phyloP scores from a whole-genome alignment of 1,284 basidiomycete genomes.

The Fomitopsis palustris region DNA sequence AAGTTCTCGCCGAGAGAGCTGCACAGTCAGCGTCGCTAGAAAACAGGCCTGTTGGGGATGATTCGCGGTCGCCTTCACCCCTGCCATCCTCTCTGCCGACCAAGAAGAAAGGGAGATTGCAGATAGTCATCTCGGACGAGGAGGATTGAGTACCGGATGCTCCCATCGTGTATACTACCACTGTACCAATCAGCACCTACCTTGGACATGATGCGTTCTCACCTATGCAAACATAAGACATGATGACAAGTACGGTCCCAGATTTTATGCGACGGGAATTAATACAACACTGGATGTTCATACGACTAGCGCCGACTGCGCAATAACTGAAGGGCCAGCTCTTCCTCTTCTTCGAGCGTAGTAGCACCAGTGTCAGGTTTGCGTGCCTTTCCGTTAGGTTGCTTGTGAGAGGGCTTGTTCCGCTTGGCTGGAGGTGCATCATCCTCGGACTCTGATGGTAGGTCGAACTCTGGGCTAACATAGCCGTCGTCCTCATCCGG shows the following conservation, averaged over 20 bases:
- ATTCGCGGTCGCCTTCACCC: neutral
- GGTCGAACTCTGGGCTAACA: slow-evolving; percentile 68
- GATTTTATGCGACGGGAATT: too few species aligned
- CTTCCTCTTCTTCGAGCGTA: slow-evolving; percentile 24
- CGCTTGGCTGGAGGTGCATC: slow-evolving; percentile 36
- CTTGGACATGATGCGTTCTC: neutral
- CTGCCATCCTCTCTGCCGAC: neutral
- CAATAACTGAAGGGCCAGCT: slow-evolving; percentile 26
- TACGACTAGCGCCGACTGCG: slow-evolving; percentile 17
- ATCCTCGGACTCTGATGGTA: slow-evolving; percentile 45
- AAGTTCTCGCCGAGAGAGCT: neutral
- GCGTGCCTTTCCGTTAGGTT: neutral
- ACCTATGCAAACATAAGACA: neutral
- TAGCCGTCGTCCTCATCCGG: slow-evolving; percentile 62
- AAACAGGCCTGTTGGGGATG: neutral
- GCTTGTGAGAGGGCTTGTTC: slow-evolving; percentile 5
- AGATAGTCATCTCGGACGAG: slow-evolving; percentile 6
- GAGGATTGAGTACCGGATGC: slow-evolving; percentile 1
- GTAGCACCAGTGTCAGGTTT: neutral
- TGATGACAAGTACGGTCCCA: neutral
- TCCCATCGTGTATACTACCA: too few species aligned
- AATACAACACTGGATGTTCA: too few species aligned
- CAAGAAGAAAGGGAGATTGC: slow-evolving; percentile 6
- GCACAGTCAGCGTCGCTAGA: too few species aligned
- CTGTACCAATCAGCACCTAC: neutral